A percentile compares a stretch with the other conserved stretches of the same genome.
Conservation (phyloP, 345 rosid genomes). For the Noccaea caerulescens region DNA sequence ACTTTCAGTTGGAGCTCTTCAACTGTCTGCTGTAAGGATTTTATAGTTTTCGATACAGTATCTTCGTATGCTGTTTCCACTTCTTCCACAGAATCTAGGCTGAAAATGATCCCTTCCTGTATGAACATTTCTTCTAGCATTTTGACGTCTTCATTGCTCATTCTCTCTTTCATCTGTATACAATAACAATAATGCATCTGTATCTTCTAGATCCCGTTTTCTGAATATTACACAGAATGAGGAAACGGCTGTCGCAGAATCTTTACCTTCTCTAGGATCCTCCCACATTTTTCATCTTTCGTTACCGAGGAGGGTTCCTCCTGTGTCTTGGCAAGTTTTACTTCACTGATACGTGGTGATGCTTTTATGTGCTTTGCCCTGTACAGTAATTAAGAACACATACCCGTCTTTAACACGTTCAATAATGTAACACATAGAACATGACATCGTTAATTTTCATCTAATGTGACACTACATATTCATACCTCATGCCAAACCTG, state of each 20-base stretch:
- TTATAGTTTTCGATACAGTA: constrained; percentile 49
- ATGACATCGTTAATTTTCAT: constrained; percentile 6
- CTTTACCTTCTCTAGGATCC: constrained; percentile 60
- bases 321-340: constrained; percentile 48
- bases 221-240: constrained; percentile 28
- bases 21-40: constrained; percentile 54
- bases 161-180: constrained; percentile 64
- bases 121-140: constrained; percentile 69
- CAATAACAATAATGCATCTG: constrained; percentile 7
- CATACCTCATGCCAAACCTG: constrained; percentile 87
- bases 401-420: constrained; percentile 5
- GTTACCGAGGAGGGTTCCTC: constrained; percentile 39
- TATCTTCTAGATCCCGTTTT: constrained; percentile 6
- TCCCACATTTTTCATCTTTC: constrained; percentile 55
- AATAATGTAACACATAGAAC: constrained; percentile 1
- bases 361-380: constrained; percentile 93
- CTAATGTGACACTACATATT: constrained; percentile 15
- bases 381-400: constrained; percentile 26
- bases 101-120: constrained; percentile 54
- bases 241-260: constrained; percentile 16
- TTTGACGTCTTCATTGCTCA: constrained; percentile 60
- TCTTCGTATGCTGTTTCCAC: constrained; percentile 54
- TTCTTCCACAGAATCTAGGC: constrained; percentile 53
- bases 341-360: constrained; percentile 55
- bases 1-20: constrained; percentile 54